Base-by-base conservation (phyloP, 2,329 filamentous ascomycete genomes). In the Lachnellula subtilissima region DNA sequence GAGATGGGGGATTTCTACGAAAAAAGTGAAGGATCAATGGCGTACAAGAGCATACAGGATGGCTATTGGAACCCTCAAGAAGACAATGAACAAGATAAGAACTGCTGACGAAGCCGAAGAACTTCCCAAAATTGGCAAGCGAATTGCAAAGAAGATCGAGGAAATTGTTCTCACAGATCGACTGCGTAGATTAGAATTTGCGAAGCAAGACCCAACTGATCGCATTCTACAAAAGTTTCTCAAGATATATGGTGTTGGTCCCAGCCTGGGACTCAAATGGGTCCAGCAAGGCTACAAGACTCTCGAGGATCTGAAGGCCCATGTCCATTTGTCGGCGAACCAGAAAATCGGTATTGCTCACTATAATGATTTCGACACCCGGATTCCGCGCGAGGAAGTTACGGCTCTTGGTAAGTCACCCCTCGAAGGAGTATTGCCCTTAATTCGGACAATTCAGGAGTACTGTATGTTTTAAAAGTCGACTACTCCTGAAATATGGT, bases 101-200 rank as follows among this genome's bases (percentile, higher is more conserved):
- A 92, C 87, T 0, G 84, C 81, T 56, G 78, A 84, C 49, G 80
- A 95, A 69, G 93, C 92, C 0, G 73, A 79, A 11, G 70, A 73
- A 2, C 77, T 97, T 1, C 83, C 84, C 0, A 81, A 79, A 56
- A 84, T 97, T 37, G 92, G 92, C 7, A 65, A 76, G 11, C 81
- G 89, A 1, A 75, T 97, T 1, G 91, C 91, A 0, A 77, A 81
- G 25, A 96, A 96, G 70, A 94, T 97, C 60, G 89, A 94, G 65
- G 93, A 97, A 68, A 96, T 97, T 45, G 89, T 84, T 2, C 77
- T 78, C 40, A 96, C 90, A 0, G 81, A 90, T 65, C 77, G 78
- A 25, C 79, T 97, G 0, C 81, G 81, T 43, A 81, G 87, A 39
- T 78, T 97, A 0, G 87, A 96, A 36, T 83, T 86, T 64, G 83